Evolutionary conservation across 2,329 filamentous ascomycete species (phyloP).

Genomic region (Passalora sequoiae): DNA sequence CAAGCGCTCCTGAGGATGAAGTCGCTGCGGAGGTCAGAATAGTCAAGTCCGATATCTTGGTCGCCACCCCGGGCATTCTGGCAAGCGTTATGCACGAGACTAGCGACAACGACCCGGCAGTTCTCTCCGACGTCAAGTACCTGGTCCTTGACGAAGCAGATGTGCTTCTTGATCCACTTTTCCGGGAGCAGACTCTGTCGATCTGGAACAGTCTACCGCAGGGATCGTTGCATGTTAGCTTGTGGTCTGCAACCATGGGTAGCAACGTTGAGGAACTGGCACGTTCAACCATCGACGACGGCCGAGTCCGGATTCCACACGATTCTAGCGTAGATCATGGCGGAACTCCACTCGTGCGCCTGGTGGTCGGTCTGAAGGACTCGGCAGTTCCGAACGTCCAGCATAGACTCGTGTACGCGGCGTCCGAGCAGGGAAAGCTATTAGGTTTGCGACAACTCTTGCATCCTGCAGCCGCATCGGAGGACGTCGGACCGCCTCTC

Average conservation of each 20-base stretch:
- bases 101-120: constrained; percentile 28
- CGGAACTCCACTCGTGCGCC: constrained; percentile 59
- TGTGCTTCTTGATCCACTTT: constrained; percentile 84
- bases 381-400: constrained; percentile 87
- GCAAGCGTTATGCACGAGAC: constrained; percentile 63
- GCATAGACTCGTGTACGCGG: constrained; percentile 85
- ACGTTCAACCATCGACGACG: constrained; percentile 58
- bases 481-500: constrained; percentile 52
- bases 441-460: constrained; percentile 85
- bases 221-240: constrained; percentile 64
- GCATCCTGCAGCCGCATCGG: constrained; percentile 62
- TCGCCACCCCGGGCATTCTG: constrained; percentile 73
- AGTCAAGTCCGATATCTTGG: constrained; percentile 71
- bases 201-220: constrained; percentile 78
- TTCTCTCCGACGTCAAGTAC: constrained; percentile 56
- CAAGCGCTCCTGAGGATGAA: constrained; percentile 36
- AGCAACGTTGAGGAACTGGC: constrained; percentile 82
- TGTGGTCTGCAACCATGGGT: constrained; percentile 97
- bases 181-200: constrained; percentile 78
- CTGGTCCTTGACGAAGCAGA: constrained; percentile 91
- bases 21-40: constrained; percentile 38
- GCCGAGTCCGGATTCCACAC: constrained; percentile 31
- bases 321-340: not conserved
- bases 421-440: constrained; percentile 88
- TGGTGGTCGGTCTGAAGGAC: constrained; percentile 95